These are phyloP conservation scores for Apophysomyces sp. DNA, from an alignment of 371 early-diverging fungal genomes.

Conservation along the genomic window DNA sequence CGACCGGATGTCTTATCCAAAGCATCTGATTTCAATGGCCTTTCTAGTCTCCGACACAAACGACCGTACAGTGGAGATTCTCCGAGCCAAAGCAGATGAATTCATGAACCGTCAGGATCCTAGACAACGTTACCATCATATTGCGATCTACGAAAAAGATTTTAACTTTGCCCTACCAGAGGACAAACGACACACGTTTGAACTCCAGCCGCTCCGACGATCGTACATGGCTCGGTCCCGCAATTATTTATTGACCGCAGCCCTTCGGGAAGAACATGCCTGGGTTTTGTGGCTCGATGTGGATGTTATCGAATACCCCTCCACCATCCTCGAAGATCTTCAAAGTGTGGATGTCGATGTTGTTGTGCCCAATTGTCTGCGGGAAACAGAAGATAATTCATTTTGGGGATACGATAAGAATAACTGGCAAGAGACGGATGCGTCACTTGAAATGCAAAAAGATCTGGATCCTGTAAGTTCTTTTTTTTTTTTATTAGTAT, in stretches of 20 bases:
- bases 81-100: slow-evolving; percentile 26
- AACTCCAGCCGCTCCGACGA: slow-evolving; percentile 53
- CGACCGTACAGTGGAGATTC: slow-evolving; percentile 48
- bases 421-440: slow-evolving; percentile 63
- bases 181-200: slow-evolving; percentile 51
- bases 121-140: slow-evolving; percentile 25
- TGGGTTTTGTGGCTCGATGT: slow-evolving; percentile 74
- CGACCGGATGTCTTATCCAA: slow-evolving; percentile 51
- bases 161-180: slow-evolving; percentile 48
- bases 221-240: slow-evolving; percentile 59
- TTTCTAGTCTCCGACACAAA: slow-evolving; percentile 56
- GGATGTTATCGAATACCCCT: slow-evolving; percentile 61
- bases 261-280: slow-evolving; percentile 52
- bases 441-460: slow-evolving; percentile 49
- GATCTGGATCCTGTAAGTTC: slow-evolving; percentile 44
- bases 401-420: slow-evolving; percentile 64
- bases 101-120: slow-evolving; percentile 16
- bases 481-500: neutral
- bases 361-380: slow-evolving; percentile 63
- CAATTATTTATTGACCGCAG: slow-evolving; percentile 54
- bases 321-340: slow-evolving; percentile 51
- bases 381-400: slow-evolving; percentile 28
- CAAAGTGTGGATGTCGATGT: slow-evolving; percentile 64
- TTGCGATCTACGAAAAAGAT: slow-evolving; percentile 55
- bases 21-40: slow-evolving; percentile 54